Evolutionary conservation across 2,329 filamentous ascomycete species (phyloP).

Genomic region (Clonostachys rhizophaga): DNA sequence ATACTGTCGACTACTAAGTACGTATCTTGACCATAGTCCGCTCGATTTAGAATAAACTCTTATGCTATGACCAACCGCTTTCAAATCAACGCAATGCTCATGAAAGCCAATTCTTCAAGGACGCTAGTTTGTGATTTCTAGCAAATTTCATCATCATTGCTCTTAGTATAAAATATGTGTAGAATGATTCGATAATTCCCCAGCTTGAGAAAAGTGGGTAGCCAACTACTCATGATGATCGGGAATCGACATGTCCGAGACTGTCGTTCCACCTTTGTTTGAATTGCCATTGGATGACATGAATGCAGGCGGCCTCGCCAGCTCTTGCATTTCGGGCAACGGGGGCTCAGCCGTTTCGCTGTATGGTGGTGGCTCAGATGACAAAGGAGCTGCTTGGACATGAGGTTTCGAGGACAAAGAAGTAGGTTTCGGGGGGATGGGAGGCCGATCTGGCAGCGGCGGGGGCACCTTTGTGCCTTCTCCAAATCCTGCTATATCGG

Average conservation of each 20-base stretch:
- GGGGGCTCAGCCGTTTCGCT: conserved; percentile 6
- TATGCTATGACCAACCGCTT: too few relatives aligned
- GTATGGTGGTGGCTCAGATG: not conserved
- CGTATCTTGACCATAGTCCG: too few relatives aligned
- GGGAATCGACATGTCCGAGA: conserved; percentile 18
- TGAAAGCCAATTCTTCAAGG: too few relatives aligned
- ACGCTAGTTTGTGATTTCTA: too few relatives aligned
- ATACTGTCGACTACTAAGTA: too few relatives aligned
- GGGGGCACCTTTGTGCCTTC: conserved; percentile 2
- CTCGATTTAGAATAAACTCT: too few relatives aligned
- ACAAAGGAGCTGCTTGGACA: not conserved
- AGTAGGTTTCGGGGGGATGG: not conserved
- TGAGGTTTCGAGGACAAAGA: not conserved
- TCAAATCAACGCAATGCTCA: too few relatives aligned
- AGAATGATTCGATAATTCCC: too few relatives aligned
- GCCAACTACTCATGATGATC: conserved; percentile 9
- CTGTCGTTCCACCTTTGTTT: conserved; percentile 5
- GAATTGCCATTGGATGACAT: conserved; percentile 6
- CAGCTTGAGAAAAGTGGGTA: not conserved
- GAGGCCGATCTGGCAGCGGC: conserved; percentile 1
- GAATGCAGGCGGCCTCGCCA: conserved; percentile 17
- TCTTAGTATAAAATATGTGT: too few relatives aligned
- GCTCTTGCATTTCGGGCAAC: conserved; percentile 41
- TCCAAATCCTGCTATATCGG: not conserved
- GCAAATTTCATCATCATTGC: too few relatives aligned